Base-by-base conservation (phyloP, 805 yeast species). In the Tetrapisispora phaffii region DNA sequence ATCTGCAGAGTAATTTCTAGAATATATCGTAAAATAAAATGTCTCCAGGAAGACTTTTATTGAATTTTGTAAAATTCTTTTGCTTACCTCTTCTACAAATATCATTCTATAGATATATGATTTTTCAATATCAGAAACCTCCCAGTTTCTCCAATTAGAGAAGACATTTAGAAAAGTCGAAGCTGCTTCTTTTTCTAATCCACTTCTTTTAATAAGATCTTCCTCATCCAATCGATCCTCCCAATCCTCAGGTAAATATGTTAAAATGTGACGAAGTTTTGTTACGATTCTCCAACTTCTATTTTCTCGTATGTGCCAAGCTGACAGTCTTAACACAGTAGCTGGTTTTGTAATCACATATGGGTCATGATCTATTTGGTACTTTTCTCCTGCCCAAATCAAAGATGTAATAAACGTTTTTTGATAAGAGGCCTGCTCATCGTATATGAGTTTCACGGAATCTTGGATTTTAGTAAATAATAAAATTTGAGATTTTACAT, bases 71-170 rank as follows among this genome's bases (percentile, higher is more conserved):
- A 50, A 41, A 10, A 45, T 15, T 13, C 46, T 41, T 16, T 42
- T 46, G 16, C 39, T 9, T n/a, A 29, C 46, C 1, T 57, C 54
- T 7, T 55, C 55, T n/a, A 58, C 57, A 54, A 82, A 82, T 2
- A 77, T 71, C 49, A 66, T 67, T 28, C 63, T 61, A 53, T 83
- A 78, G 21, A 84, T 68, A 45, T 70, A 76, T 43, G 80, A 73
- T 33, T 74, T 67, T n/a, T 73, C 73, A 20, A 79, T 73, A 53
- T 77, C 76, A 28, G 79, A 71, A 37, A 84, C 81, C 54, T 90
- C 98, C 97, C 97, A 89, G 47, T 79, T 78, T 69, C 97, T 76
- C 97, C 97, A 93, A 13, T 73, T 69, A 3, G 80, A 69, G 54
- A 88, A 87, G 1, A 79, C 70, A 3, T 71, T 65, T 21, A 77